Evolutionary conservation across 768 basidiomycete genomes (phyloP), one percentile per base, ranked within the genome.

Genomic region (Candolleomyces aberdarensis): DNA sequence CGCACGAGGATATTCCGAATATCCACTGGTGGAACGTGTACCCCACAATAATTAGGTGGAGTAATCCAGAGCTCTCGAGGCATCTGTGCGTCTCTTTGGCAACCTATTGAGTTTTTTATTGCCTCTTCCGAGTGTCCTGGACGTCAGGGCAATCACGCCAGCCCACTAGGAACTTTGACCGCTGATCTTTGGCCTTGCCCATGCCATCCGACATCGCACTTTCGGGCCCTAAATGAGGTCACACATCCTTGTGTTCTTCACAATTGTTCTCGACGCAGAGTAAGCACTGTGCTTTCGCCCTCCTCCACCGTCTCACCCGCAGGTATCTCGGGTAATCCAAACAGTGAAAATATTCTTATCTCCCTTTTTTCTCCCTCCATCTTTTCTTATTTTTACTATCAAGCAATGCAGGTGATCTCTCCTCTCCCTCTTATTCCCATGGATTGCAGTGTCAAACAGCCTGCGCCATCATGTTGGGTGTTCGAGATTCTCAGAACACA

Each of bases 301-400:
- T 36, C 36, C 36, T 11, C 36, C 36, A 36, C 49, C 49, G 5
- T 14, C n/a, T 31, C n/a, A 51, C 17, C 8, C 49, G 49, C 49
- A 51, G 49, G 49, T 51, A 20, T 20, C 26, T 51, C 49, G 49
- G 49, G 22, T 51, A 51, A 51, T 51, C 29, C 49, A 20, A 6
- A 17, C 7, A 17, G 10, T 29, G 22, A 5, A 51, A 22, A 41
- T 15, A 15, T 7, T 44, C 59, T 60, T 60, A 60, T 54, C 50
- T 1, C 59, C 59, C n/a, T 60, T 50, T 59, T 60, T 60, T 60
- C 59, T 55, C 52, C 59, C 50, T 26, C 32, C 22, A 14, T 14
- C 17, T 51, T 22, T 51, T 31, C 22, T 19, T 51, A 19, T 31
- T 22, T 31, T 51, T 22, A 29, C 13, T 46, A 22, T 31, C 49